phyloP scores from a whole-genome alignment of 495 filamentous ascomycete genomes.

The Aspergillus hancockii region DNA sequence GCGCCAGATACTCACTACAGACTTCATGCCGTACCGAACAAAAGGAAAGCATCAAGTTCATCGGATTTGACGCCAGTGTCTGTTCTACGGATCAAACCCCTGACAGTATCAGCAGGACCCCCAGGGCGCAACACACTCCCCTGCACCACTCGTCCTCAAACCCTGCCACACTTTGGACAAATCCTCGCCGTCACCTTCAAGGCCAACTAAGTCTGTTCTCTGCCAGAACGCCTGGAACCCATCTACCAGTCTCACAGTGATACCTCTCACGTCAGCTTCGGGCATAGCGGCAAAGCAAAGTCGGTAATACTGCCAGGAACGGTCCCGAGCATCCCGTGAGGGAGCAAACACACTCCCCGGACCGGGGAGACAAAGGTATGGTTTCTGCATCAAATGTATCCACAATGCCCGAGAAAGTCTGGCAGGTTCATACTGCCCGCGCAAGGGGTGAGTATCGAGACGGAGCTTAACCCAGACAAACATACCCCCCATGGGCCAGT shows the following conservation, averaged over 20 bases:
- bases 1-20: too few species aligned
- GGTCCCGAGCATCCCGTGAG: slow-evolving; percentile 46
- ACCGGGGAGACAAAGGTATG: slow-evolving; percentile 63
- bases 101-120: too few species aligned
- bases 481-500: slow-evolving; percentile 87
- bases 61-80: too few species aligned
- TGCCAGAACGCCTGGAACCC: slow-evolving; percentile 75
- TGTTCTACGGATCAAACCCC: too few species aligned
- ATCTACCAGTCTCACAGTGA: slow-evolving; percentile 61
- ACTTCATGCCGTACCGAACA: too few species aligned
- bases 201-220: slow-evolving; percentile 62
- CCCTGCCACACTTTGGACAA: slow-evolving; percentile 17
- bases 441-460: slow-evolving; percentile 72
- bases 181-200: slow-evolving; percentile 54
- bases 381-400: slow-evolving; percentile 68
- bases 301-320: slow-evolving; percentile 68
- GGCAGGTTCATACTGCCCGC: slow-evolving; percentile 37
- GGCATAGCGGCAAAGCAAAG: slow-evolving; percentile 84
- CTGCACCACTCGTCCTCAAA: slow-evolving; percentile 25
- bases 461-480: slow-evolving; percentile 79
- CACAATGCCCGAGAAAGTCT: slow-evolving; percentile 64
- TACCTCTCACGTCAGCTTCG: slow-evolving; percentile 61
- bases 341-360: slow-evolving; percentile 74
- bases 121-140: slow-evolving; percentile 20
- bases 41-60: too few species aligned